Evolutionary conservation across 1,139 yeast genomes (phyloP).

Genomic region (Debaryomyces subglobosus): DNA sequence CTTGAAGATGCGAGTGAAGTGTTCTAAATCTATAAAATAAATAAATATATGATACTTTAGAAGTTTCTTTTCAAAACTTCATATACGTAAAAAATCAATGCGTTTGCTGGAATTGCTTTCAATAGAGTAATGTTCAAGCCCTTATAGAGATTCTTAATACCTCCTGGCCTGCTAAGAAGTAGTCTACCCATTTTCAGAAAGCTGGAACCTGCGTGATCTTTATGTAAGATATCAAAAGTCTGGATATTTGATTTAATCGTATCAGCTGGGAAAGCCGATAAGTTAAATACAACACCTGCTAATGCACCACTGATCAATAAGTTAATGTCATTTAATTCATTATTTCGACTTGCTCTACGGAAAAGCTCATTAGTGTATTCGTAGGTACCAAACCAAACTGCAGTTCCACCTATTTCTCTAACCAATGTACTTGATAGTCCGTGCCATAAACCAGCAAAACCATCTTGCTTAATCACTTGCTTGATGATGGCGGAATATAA

Average conservation of each 20-base stretch:
- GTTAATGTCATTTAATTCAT: constrained; percentile 47
- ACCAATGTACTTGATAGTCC: constrained; percentile 85
- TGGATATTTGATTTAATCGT: constrained; percentile 89
- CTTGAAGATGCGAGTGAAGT: constrained; percentile 27
- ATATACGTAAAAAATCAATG: constrained; percentile 79
- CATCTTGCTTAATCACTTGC: constrained; percentile 50
- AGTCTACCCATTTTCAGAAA: constrained; percentile 34
- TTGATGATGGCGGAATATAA: constrained; percentile 40
- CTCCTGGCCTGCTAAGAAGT: constrained; percentile 50
- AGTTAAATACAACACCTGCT: constrained; percentile 83
- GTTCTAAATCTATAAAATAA: constrained; percentile 17
- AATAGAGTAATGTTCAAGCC: constrained; percentile 83
- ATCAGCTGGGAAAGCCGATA: constrained; percentile 85
- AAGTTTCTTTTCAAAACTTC: constrained; percentile 60
- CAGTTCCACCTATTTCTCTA: constrained; percentile 88
- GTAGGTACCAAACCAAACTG: constrained; percentile 92
- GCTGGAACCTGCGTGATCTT: constrained; percentile 16
- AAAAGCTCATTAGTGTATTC: constrained; percentile 50
- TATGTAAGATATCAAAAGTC: constrained; percentile 47
- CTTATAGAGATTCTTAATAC: constrained; percentile 70
- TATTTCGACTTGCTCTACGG: constrained; percentile 31
- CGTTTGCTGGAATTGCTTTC: constrained; percentile 89
- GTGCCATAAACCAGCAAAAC: constrained; percentile 67
- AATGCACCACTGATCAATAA: constrained; percentile 76
- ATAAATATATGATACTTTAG: constrained; percentile 12